Evolutionary conservation across 805 yeast genomes (phyloP).

Genomic region (Debaryomyces tyrocola): DNA sequence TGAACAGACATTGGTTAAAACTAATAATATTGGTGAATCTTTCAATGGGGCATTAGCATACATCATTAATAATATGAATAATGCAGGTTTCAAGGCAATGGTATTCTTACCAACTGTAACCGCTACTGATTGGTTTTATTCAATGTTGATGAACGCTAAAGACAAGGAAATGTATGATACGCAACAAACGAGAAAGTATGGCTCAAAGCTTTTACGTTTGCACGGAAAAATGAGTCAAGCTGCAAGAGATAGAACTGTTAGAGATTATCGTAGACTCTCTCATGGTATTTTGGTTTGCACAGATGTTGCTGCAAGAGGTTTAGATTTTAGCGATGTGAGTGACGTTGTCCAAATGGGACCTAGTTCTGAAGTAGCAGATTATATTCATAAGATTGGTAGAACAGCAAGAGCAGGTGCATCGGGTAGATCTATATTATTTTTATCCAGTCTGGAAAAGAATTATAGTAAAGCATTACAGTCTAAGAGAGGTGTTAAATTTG

Average conservation of each 20-base stretch:
- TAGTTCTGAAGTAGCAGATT: conserved; percentile 73
- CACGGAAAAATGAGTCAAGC: conserved; percentile 79
- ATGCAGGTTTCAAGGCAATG: conserved; percentile 66
- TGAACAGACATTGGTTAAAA: conserved; percentile 60
- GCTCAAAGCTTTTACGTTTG: conserved; percentile 32
- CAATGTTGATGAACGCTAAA: conserved; percentile 28
- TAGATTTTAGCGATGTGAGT: conserved; percentile 88
- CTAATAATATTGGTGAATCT: conserved; percentile 56
- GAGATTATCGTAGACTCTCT: conserved; percentile 45
- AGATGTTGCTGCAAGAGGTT: conserved; percentile 95
- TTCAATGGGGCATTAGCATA: conserved; percentile 57
- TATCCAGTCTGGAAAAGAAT: conserved; percentile 55
- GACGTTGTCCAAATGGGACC: conserved; percentile 83
- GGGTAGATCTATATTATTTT: conserved; percentile 68
- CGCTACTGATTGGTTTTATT: conserved; percentile 59
- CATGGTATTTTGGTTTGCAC: conserved; percentile 75
- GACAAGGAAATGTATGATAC: conserved; percentile 15
- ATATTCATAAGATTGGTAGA: conserved; percentile 92
- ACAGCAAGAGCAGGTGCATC: conserved; percentile 89
- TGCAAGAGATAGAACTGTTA: conserved; percentile 61
- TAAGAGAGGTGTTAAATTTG: conserved; percentile 55
- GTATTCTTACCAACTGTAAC: conserved; percentile 79
- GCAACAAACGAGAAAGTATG: conserved; percentile 16
- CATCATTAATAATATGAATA: conserved; percentile 40
- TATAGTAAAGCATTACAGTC: conserved; percentile 50